phyloP scores from a whole-genome alignment of 192 early-diverging fungal species.

The Gaertneriomyces sp. region DNA sequence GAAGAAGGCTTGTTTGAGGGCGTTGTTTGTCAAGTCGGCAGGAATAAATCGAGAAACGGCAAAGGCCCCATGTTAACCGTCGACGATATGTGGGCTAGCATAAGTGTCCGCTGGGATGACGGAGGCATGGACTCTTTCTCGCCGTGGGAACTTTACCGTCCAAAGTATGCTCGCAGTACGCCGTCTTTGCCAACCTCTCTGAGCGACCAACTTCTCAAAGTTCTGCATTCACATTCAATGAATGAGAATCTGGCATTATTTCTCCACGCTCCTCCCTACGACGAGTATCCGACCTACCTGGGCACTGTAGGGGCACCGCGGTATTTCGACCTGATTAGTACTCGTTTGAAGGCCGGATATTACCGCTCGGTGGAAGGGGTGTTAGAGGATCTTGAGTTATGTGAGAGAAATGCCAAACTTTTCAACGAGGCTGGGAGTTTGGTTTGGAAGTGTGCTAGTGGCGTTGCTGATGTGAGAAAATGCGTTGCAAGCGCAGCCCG shows the following conservation, averaged over 20 bases:
- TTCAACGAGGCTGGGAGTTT: no score
- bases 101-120: constrained; percentile 15
- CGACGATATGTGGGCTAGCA: no score
- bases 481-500: no score
- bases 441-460: no score
- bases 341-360: constrained; percentile 23
- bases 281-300: constrained; percentile 28
- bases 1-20: constrained; percentile 10
- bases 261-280: constrained; percentile 17
- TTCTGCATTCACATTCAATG: neutral
- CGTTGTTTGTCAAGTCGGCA: constrained; percentile 4
- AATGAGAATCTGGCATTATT: constrained; percentile 20
- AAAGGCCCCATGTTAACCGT: constrained; percentile 1
- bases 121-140: neutral
- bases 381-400: no score
- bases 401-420: no score
- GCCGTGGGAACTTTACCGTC: neutral
- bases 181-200: neutral
- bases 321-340: constrained; percentile 20
- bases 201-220: neutral
- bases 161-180: neutral
- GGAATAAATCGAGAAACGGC: constrained; percentile 11
- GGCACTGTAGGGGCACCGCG: constrained; percentile 25
- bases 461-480: no score
- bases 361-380: constrained; percentile 26